These are phyloP conservation scores for Moricandia arvensis DNA, from an alignment of 345 rosid species.

Conservation along the genomic window DNA sequence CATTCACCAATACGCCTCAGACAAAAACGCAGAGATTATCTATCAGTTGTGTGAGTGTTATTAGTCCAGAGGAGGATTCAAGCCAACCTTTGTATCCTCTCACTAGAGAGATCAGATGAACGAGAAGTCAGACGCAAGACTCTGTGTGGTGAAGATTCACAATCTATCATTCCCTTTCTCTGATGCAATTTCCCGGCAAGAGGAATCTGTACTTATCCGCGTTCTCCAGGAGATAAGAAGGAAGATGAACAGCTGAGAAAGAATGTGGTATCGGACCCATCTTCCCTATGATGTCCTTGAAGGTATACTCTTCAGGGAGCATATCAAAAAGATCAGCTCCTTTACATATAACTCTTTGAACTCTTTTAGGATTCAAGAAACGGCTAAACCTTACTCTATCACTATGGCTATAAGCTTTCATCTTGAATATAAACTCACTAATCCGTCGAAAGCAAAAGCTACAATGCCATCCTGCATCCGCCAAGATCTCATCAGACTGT, in stretches of 20 bases:
- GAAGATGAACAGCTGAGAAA: slow-evolving; percentile 73
- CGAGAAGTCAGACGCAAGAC: not conserved
- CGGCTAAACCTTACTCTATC: slow-evolving; percentile 75
- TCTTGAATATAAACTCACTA: slow-evolving; percentile 71
- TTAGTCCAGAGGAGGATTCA: slow-evolving; percentile 23
- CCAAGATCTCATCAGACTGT: slow-evolving; percentile 62
- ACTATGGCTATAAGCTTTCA: slow-evolving; percentile 80
- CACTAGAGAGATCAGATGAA: slow-evolving; percentile 19
- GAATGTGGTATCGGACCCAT: slow-evolving; percentile 85
- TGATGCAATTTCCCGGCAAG: slow-evolving; percentile 62
- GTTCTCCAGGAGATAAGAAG: slow-evolving; percentile 60
- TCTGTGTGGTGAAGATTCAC: slow-evolving; percentile 8
- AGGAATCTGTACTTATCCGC: slow-evolving; percentile 61
- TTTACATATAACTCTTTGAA: slow-evolving; percentile 70
- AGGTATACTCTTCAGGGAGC: slow-evolving; percentile 80
- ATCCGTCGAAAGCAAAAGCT: slow-evolving; percentile 72
- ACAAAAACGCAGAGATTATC: slow-evolving; percentile 12
- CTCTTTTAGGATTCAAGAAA: slow-evolving; percentile 62
- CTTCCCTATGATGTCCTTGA: slow-evolving; percentile 70
- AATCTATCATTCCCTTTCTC: slow-evolving; percentile 46
- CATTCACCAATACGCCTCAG: slow-evolving; percentile 29
- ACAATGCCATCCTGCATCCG: slow-evolving; percentile 88
- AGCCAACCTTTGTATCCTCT: slow-evolving; percentile 27
- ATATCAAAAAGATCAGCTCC: slow-evolving; percentile 77
- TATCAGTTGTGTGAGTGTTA: slow-evolving; percentile 27